These are phyloP conservation scores for Nothophaeocryptopus gaeumannii DNA, from an alignment of 2,329 filamentous ascomycete genomes.

Conservation along the genomic window DNA sequence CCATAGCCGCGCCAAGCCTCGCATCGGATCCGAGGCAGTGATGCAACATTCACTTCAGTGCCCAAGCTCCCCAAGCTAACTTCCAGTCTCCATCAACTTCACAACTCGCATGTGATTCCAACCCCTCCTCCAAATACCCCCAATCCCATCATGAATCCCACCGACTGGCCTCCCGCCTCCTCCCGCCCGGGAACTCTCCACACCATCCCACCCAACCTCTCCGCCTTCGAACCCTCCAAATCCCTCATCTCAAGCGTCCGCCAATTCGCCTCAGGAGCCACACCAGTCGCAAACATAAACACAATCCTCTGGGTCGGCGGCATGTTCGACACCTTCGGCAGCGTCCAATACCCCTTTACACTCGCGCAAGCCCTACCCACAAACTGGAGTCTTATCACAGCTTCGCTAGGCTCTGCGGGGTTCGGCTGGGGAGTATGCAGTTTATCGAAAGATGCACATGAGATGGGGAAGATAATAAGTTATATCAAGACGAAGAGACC, in stretches of 20 bases:
- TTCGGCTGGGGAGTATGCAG: constrained; percentile 54
- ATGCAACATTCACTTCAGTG: too few relatives aligned
- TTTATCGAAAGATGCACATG: constrained; percentile 53
- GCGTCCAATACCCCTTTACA: constrained; percentile 56
- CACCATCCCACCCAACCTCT: constrained; percentile 40
- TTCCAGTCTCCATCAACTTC: too few relatives aligned
- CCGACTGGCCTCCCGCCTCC: constrained; percentile 4
- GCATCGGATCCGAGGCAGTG: too few relatives aligned
- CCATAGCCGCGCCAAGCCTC: too few relatives aligned
- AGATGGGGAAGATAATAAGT: constrained; percentile 51
- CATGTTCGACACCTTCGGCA: constrained; percentile 66
- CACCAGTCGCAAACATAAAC: constrained; percentile 42
- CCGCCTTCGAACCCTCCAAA: constrained; percentile 46
- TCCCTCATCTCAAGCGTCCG: constrained; percentile 12
- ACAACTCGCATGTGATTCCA: too few relatives aligned
- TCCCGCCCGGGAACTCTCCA: constrained; percentile 40
- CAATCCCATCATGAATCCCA: constrained; percentile 4
- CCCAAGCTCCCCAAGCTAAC: too few relatives aligned
- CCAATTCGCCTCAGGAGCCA: neutral
- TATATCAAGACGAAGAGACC: constrained; percentile 48
- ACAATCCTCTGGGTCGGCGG: constrained; percentile 69
- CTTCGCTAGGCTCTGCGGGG: constrained; percentile 48
- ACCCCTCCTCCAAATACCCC: too few relatives aligned
- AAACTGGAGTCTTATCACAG: constrained; percentile 51
- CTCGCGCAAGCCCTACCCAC: constrained; percentile 50